Evolutionary conservation across 768 basidiomycete genomes (phyloP).

Genomic region (Lepiota venenata): DNA sequence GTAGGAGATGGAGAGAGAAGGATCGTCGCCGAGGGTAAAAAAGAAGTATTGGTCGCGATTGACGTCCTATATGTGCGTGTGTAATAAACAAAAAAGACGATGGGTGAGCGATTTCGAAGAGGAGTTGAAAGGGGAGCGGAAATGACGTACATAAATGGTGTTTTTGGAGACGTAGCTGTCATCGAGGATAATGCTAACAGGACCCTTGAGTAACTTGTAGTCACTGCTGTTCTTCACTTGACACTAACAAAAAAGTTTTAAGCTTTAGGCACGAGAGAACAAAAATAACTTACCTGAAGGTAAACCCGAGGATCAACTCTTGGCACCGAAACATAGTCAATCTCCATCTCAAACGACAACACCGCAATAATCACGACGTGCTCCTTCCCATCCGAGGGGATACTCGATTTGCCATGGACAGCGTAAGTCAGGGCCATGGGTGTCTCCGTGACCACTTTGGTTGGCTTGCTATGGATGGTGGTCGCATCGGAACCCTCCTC

Average conservation of each 20-base stretch:
- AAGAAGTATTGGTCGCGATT: conserved; percentile 46
- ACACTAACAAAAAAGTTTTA: conserved; percentile 25
- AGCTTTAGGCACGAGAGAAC: neutral
- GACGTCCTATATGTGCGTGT: conserved; percentile 33
- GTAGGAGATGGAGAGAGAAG: conserved; percentile 42
- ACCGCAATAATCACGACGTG: conserved; percentile 53
- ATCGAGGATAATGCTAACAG: conserved; percentile 54
- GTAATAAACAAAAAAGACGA: too few species aligned
- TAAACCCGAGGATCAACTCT: conserved; percentile 46
- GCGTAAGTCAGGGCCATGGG: conserved; percentile 49
- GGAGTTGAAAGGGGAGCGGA: neutral
- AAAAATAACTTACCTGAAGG: conserved; percentile 35
- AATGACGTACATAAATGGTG: conserved; percentile 32
- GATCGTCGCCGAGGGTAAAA: conserved; percentile 51
- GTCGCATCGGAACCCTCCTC: neutral
- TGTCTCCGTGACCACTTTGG: conserved; percentile 40
- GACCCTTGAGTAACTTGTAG: conserved; percentile 51
- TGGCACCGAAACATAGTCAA: conserved; percentile 49
- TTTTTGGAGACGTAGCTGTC: conserved; percentile 55
- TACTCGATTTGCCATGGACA: conserved; percentile 46
- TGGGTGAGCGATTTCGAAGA: too few species aligned
- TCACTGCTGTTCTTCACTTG: conserved; percentile 55
- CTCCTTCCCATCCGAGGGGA: conserved; percentile 51
- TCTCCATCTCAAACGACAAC: conserved; percentile 41
- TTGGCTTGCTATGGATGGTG: neutral